Evolutionary conservation across 2,329 filamentous ascomycete species (phyloP), one percentile per base, ranked within the genome.

Genomic region (Claviceps capensis): DNA sequence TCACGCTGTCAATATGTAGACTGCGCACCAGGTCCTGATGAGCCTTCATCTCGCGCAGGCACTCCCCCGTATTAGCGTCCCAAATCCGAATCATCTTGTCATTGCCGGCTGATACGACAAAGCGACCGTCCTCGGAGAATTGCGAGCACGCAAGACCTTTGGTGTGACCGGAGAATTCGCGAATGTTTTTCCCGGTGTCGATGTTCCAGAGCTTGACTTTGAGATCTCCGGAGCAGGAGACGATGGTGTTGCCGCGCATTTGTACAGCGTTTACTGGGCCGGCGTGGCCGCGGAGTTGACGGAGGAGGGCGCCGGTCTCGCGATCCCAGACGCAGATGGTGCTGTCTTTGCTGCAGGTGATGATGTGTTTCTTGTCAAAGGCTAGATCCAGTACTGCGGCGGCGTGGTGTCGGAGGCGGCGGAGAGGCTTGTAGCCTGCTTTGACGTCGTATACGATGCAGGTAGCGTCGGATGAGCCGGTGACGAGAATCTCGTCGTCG

Each of bases 231-330:
- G 86, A 93, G 63, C 93, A 95, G 47, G 87, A 95, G 34, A 96
- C 90, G 48, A 97, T 83, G 6, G 89, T 84, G 68, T 95, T 91
- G 54, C 89, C 91, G 51, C 91, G 86, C 67, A 98, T 81, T 70
- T 97, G 91, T 5, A 98, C 89, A 1, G 93, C 90, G 63, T 98
- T 98, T 59, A 98, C 93, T 1, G 93, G 93, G 0, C 93, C 93
- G 2, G 81, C 77, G 67, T 98, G 93, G 7, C 91, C 93, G 38
- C 80, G 78, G 48, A 98, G 78, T 61, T 87, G 85, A 61, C 86
- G 87, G 47, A 95, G 69, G 47, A 94, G 74, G 9, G 72, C 71
- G 38, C 88, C 87, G 0, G 87, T 93, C 52, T 79, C 71, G 46
- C 93, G 86, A 62, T 95, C 87, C 91, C 91, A 97, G 23, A 98